phyloP scores from a whole-genome alignment of 257 asterid genomes.

The Asclepias syriaca region DNA sequence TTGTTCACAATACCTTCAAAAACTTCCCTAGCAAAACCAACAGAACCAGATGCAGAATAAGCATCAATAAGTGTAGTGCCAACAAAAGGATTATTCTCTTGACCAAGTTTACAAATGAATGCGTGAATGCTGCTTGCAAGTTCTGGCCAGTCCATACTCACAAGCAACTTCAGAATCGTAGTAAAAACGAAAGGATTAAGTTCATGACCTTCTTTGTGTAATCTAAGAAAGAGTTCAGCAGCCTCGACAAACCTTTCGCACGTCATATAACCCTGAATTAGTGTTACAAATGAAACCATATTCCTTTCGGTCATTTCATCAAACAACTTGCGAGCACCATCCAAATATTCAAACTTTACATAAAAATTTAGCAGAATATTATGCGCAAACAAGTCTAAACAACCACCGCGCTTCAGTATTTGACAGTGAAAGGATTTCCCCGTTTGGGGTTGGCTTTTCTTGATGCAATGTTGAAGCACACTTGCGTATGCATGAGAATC shows the following conservation, averaged over 20 bases:
- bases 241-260: slow-evolving; percentile 20
- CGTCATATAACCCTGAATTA: slow-evolving; percentile 30
- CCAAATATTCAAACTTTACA: slow-evolving; percentile 20
- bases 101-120: slow-evolving; percentile 31
- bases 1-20: slow-evolving; percentile 48
- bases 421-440: slow-evolving; percentile 32
- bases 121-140: slow-evolving; percentile 25
- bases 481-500: slow-evolving; percentile 42
- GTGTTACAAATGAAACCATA: slow-evolving; percentile 42
- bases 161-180: slow-evolving; percentile 37
- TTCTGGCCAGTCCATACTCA: slow-evolving; percentile 30
- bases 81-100: slow-evolving; percentile 43
- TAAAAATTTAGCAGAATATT: slow-evolving; percentile 58
- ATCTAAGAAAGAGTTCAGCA: slow-evolving; percentile 26
- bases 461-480: slow-evolving; percentile 27
- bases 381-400: slow-evolving; percentile 56
- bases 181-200: slow-evolving; percentile 41
- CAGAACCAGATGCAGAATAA: slow-evolving; percentile 61
- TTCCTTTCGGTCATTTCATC: slow-evolving; percentile 34
- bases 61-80: slow-evolving; percentile 72
- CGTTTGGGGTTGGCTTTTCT: background rate
- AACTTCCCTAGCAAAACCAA: slow-evolving; percentile 48
- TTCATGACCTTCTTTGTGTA: slow-evolving; percentile 44
- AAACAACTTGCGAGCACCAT: slow-evolving; percentile 32
- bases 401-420: slow-evolving; percentile 25